phyloP scores from a whole-genome alignment of 1,284 basidiomycete species.

The Cutaneotrichosporon dermatis region DNA sequence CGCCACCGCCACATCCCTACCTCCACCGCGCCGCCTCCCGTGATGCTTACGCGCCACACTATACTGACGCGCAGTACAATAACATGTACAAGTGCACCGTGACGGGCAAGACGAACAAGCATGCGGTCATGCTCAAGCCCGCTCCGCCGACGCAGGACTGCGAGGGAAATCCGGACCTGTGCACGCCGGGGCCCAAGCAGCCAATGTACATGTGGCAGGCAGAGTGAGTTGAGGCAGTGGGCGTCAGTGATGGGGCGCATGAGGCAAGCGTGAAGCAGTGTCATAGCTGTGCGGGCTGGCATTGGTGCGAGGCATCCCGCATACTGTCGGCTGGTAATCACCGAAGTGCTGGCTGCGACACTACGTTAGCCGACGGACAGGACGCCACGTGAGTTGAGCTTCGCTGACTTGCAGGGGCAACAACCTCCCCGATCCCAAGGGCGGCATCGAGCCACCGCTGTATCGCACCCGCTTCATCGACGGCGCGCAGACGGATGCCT shows the following conservation, averaged over 20 bases:
- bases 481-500: constrained; percentile 13
- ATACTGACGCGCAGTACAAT: constrained; percentile 54
- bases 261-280: too few relatives aligned
- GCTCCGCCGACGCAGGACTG: constrained; percentile 35
- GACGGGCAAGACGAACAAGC: constrained; percentile 44
- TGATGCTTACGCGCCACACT: too few relatives aligned
- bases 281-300: too few relatives aligned
- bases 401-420: constrained; percentile 8
- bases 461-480: constrained; percentile 9
- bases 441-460: background rate
- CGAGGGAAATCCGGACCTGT: constrained; percentile 26
- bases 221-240: constrained; percentile 8
- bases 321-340: too few relatives aligned
- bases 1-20: too few relatives aligned
- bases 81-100: constrained; percentile 68
- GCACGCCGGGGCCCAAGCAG: constrained; percentile 33
- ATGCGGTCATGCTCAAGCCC: constrained; percentile 49
- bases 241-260: too few relatives aligned
- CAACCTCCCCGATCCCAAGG: constrained; percentile 6
- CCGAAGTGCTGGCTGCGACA: too few relatives aligned
- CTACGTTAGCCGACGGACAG: too few relatives aligned
- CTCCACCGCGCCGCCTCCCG: too few relatives aligned
- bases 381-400: too few relatives aligned
- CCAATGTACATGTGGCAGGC: constrained; percentile 14
- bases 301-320: too few relatives aligned